Evolutionary conservation across 169 alveolate species (phyloP), one percentile per base, ranked within the genome.

Genomic region (Plasmodium vivax): DNA sequence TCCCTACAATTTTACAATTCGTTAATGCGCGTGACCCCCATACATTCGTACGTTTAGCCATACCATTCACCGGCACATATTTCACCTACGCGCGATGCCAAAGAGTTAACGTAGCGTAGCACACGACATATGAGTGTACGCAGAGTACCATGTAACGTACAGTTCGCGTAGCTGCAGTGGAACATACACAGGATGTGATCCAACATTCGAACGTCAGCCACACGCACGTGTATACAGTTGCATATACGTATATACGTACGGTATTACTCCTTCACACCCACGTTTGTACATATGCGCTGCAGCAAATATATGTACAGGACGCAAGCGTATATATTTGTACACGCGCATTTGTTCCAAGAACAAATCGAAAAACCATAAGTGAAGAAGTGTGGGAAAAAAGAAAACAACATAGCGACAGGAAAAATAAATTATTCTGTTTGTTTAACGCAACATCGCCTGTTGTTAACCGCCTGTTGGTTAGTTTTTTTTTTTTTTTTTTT

Each of bases 401-500:
- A 68, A 68, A 68, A 68, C 27, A 68, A 68, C 23, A 27, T 27
- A 30, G 19, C 32, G 77, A 27, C 32, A 0, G 5, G 38, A 68
- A 27, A 68, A 68, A 30, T 43, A 80, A 80, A 19, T 80, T 80
- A 80, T 30, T 43, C 85, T 80, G 45, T 80, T 80, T 80, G 41
- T 80, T 80, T 27, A 23, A 68, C 27, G 16, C 36, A 23, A 68
- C 38, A 27, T 68, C n/a, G 1, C 77, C 77, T 9, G n/a, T 68
- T 68, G n/a, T 23, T 68, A 68, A 68, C 77, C 38, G 34, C 38
- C n/a, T 68, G 4, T 68, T 68, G 19, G 77, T 68, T 68, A 27
- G 14, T 68, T 68, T 68, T 68, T 19, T 68, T n/a, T 19, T 68
- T 19, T 68, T 68, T 68, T 68, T 62, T 23, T 62, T 68, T 68